phyloP scores from a whole-genome alignment of 495 filamentous ascomycete species.

The Trichoderma reesei region DNA sequence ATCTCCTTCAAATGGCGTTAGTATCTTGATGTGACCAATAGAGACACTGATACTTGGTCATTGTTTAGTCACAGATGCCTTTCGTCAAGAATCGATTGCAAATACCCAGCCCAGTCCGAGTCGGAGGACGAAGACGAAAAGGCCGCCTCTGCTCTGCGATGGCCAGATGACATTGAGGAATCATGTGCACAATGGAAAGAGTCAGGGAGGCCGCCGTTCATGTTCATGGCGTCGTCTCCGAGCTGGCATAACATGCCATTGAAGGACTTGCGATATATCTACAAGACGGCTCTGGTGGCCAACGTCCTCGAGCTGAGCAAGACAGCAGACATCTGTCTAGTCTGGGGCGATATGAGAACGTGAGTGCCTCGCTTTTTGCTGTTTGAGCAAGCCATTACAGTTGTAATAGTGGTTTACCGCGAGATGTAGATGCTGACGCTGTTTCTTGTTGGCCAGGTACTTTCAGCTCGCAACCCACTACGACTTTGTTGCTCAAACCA shows the following conservation, averaged over 20 bases:
- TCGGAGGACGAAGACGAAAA: not conserved
- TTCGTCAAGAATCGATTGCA: not conserved
- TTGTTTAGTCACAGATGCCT: not conserved
- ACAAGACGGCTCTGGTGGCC: not conserved
- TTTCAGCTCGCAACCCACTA: not conserved
- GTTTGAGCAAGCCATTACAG: not conserved
- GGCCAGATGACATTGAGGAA: not conserved
- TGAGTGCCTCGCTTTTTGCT: not conserved
- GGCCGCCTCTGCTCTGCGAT: not conserved
- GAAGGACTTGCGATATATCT: slow-evolving; percentile 1
- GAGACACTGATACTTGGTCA: not conserved
- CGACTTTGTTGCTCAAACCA: slow-evolving; percentile 1
- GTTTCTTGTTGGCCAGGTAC: not conserved
- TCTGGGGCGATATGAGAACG: not conserved
- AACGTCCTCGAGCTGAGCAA: not conserved
- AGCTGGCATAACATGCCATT: not conserved
- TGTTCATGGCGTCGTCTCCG: not conserved
- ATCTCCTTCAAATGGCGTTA: too few relatives aligned
- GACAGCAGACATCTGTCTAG: not conserved
- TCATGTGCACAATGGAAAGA: not conserved
- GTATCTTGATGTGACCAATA: too few relatives aligned
- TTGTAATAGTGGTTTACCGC: not conserved
- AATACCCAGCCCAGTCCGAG: not conserved
- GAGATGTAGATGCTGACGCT: too few relatives aligned
- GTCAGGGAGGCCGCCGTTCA: not conserved